Conservation (phyloP, 768 basidiomycete species). For the Hortiboletus campestris region DNA sequence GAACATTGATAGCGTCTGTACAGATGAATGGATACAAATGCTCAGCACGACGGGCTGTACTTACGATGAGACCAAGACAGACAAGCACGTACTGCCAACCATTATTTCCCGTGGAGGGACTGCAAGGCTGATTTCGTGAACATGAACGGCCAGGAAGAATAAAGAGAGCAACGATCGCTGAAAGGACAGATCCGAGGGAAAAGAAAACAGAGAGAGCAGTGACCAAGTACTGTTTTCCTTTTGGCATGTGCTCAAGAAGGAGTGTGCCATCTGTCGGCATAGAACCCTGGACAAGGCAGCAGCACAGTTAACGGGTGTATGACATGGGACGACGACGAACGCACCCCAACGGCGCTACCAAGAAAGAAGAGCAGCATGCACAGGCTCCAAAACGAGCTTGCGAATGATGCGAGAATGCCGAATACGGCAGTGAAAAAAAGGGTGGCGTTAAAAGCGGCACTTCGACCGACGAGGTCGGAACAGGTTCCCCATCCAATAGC, state of each 20-base stretch:
- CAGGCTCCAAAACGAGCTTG: conserved; percentile 63
- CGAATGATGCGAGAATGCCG: conserved; percentile 75
- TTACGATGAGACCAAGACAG: conserved; percentile 75
- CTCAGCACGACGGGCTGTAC: conserved; percentile 34
- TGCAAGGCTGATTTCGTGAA: conserved; percentile 51
- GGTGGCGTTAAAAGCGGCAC: conserved; percentile 88
- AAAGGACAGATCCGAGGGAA: conserved; percentile 85
- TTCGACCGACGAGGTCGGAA: conserved; percentile 87
- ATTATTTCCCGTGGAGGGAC: conserved; percentile 64
- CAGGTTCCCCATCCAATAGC: conserved; percentile 91
- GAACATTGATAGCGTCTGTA: conserved; percentile 85
- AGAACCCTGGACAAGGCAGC: conserved; percentile 62
- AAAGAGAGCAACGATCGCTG: conserved; percentile 75
- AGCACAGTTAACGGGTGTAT: neutral
- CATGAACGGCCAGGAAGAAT: conserved; percentile 80
- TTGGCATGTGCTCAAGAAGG: conserved; percentile 89
- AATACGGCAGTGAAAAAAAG: conserved; percentile 89
- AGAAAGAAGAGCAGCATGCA: conserved; percentile 82
- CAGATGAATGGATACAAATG: conserved; percentile 1
- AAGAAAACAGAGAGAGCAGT: conserved; percentile 95
- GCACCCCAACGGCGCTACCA: conserved; percentile 90
- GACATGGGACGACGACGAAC: conserved; percentile 23
- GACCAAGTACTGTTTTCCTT: conserved; percentile 87
- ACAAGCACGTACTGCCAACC: conserved; percentile 91
- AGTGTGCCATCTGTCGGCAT: conserved; percentile 98